Conservation (phyloP, 257 asterid genomes). For the Capsicum baccatum region DNA sequence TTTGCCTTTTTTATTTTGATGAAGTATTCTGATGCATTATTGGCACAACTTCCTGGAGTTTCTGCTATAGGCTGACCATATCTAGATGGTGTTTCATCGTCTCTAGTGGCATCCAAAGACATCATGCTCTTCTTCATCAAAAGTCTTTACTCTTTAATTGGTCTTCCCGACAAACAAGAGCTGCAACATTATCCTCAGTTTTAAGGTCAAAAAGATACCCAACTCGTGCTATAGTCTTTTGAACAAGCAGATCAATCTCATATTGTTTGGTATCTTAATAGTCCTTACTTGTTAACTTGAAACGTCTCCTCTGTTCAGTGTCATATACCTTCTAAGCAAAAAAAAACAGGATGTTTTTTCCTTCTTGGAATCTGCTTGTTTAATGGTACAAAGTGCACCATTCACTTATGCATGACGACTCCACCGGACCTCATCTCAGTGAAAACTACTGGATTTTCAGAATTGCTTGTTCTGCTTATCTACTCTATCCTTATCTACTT, state of each 20-base stretch:
- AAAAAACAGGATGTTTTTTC: slow-evolving; percentile 83
- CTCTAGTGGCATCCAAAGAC: slow-evolving; percentile 72
- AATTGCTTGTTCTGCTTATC: slow-evolving; percentile 48
- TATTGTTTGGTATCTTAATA: slow-evolving; percentile 72
- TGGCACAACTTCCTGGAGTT: slow-evolving; percentile 67
- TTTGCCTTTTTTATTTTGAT: background rate
- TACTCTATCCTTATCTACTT: no score
- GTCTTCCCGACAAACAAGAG: slow-evolving; percentile 60
- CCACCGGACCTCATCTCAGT: no score
- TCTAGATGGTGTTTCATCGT: slow-evolving; percentile 24
- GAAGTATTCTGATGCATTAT: slow-evolving; percentile 54
- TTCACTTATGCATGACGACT: no score
- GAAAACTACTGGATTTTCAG: slow-evolving; percentile 20
- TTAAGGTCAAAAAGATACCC: slow-evolving; percentile 77
- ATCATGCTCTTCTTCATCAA: slow-evolving; percentile 59
- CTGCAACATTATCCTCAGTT: slow-evolving; percentile 52
- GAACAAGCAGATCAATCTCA: slow-evolving; percentile 76
- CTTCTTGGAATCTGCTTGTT: slow-evolving; percentile 45
- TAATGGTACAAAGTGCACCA: no score
- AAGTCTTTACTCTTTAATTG: slow-evolving; percentile 60
- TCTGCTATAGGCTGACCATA: slow-evolving; percentile 36
- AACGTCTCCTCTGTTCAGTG: slow-evolving; percentile 64
- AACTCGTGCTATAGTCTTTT: slow-evolving; percentile 30
- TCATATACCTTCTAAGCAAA: slow-evolving; percentile 82
- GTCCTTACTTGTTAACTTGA: slow-evolving; percentile 74